Base-by-base conservation (phyloP, 202 grass and related monocot genomes). In the Setaria viridis region DNA sequence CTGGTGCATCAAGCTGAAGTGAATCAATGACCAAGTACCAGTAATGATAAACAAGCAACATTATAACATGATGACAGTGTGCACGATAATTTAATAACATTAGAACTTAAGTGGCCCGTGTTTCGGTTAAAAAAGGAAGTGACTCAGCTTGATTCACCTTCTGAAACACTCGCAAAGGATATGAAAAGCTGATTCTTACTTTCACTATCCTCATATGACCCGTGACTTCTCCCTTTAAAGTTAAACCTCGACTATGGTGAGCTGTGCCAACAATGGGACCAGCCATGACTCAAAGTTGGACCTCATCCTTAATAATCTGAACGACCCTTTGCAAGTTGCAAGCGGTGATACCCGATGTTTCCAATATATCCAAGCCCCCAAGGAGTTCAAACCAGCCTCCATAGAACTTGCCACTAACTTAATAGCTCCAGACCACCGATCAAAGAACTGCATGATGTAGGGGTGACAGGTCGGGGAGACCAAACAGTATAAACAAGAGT, bases 111-210 rank as follows among this genome's bases (percentile, higher is more conserved):
- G 64, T 67, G 64, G 34, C 64, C 17, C 16, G 3, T 41, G 15
- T 19, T 67, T 19, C 6, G 16, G 64, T 39, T 39, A 39, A 19
- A 67, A 67, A 67, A 58, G 19, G 64, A 67, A 67, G 34, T 41
- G 7, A 67, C 64, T 9, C 15, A 41, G 3, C 64, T 67, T 41
- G 37, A 67, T 67, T 67, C 64, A 67, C 64, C 14, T 67, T 67
- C 33, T 41, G 64, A 67, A 67, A 67, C 34, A 67, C 64, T 67
- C 17, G 55, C 55, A 58, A 58, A 58, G 55, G 64, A 66, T 66
- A 17, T 8, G 14, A 8, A 66, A 66, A 37, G 33, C 33, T 37
- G 6, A 66, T 56, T 56, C 54, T 56, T 66, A 66, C 32, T 66
- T 41, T 67, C 16, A 37, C 64, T 67, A 2, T 67, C 33, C 64